Evolutionary conservation across 1,284 basidiomycete genomes (phyloP).

Genomic region (Moesziomyces aphidis): DNA sequence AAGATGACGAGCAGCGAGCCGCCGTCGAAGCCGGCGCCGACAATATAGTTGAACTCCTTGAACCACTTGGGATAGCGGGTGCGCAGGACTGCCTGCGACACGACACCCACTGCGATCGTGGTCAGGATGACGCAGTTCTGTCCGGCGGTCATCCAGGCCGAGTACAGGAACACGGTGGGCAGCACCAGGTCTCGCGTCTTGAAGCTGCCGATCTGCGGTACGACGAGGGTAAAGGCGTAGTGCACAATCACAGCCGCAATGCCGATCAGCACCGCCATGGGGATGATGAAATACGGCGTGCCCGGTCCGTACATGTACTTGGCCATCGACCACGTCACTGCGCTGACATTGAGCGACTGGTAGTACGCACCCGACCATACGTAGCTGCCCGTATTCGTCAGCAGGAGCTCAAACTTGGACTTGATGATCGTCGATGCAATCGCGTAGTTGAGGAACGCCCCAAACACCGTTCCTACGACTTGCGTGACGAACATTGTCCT

Average conservation of each 20-base stretch:
- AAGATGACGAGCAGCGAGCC: conserved; percentile 78
- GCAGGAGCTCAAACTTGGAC: conserved; percentile 39
- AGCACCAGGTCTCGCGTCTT: conserved; percentile 16
- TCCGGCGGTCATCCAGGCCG: conserved; percentile 70
- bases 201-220: conserved; percentile 14
- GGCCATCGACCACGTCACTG: conserved; percentile 47
- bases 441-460: conserved; percentile 47
- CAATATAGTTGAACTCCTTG: conserved; percentile 77
- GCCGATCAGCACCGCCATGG: conserved; percentile 38
- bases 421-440: conserved; percentile 32
- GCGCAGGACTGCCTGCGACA: conserved; percentile 75
- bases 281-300: conserved; percentile 35
- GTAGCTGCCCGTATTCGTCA: conserved; percentile 40
- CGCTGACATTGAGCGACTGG: conserved; percentile 29
- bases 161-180: conserved; percentile 33
- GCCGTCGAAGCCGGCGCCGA: conserved; percentile 77
- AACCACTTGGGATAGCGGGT: conserved; percentile 73
- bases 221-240: conserved; percentile 13
- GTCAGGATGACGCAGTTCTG: conserved; percentile 73
- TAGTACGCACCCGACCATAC: conserved; percentile 39
- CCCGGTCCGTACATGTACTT: conserved; percentile 32
- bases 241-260: conserved; percentile 24
- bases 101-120: conserved; percentile 73
- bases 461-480: conserved; percentile 37
- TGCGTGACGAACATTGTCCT: conserved; percentile 47